A percentile compares a stretch with the other conserved stretches of the same genome.
Conservation (phyloP, 2,329 filamentous ascomycete genomes). For the Orbilia javanica region DNA sequence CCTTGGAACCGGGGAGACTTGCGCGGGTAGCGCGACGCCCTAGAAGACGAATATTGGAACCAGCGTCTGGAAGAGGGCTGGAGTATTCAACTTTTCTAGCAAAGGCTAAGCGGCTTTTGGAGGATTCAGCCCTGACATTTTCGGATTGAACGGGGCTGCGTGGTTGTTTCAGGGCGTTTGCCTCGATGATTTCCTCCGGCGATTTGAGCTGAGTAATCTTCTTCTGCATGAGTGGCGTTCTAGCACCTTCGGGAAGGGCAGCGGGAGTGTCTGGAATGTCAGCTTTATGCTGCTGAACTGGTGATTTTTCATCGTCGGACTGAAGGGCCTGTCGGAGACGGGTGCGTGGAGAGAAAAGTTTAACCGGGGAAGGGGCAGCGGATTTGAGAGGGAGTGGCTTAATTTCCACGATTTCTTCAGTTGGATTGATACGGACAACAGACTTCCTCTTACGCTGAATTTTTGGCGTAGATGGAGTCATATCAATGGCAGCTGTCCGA, state of each 20-base stretch:
- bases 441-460: conserved; percentile 41
- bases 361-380: conserved; percentile 28
- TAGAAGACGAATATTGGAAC: not conserved
- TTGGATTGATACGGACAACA: not conserved
- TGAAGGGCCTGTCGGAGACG: conserved; percentile 30
- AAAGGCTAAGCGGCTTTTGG: conserved; percentile 22
- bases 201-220: conserved; percentile 39
- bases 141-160: conserved; percentile 11
- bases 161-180: conserved; percentile 9
- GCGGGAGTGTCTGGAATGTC: not conserved
- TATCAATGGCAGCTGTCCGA: conserved; percentile 25
- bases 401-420: conserved; percentile 14
- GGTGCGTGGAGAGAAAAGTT: conserved; percentile 38
- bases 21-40: conserved; percentile 15
- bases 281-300: not conserved
- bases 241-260: conserved; percentile 22
- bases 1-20: conserved; percentile 6
- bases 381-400: conserved; percentile 10
- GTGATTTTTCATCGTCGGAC: conserved; percentile 33
- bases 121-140: not conserved
- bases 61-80: not conserved
- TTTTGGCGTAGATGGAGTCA: conserved; percentile 39
- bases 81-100: conserved; percentile 35
- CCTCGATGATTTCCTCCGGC: conserved; percentile 20
- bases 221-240: conserved; percentile 49